A percentile compares a stretch with the other conserved stretches of the same genome.
Evolutionary conservation across 2,329 filamentous ascomycete species (phyloP).

Genomic region (Cryphonectria japonica): DNA sequence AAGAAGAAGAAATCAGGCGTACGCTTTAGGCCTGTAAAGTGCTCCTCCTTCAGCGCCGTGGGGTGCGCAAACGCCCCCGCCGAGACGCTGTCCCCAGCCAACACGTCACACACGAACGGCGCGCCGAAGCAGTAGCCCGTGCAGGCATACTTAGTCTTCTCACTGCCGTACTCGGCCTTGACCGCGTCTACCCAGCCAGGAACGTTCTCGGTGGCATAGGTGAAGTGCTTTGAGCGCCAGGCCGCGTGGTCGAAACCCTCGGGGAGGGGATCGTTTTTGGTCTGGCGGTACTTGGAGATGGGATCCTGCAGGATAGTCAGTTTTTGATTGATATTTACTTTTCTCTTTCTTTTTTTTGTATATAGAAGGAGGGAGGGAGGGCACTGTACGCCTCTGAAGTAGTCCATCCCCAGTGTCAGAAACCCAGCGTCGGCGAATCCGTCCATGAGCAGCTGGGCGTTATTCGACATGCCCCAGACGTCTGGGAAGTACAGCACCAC

Average conservation of each 20-base stretch:
- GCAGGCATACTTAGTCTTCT: constrained; percentile 43
- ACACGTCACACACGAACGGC: constrained; percentile 49
- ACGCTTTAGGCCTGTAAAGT: constrained; percentile 46
- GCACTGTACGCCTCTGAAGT: constrained; percentile 46
- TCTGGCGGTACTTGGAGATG: constrained; percentile 45
- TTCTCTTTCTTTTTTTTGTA: neutral
- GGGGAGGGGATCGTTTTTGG: constrained; percentile 37
- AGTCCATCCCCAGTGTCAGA: constrained; percentile 47
- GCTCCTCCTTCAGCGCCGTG: constrained; percentile 51
- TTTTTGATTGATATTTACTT: neutral
- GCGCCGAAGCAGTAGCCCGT: constrained; percentile 48
- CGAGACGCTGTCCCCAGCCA: constrained; percentile 42
- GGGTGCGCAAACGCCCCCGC: constrained; percentile 57
- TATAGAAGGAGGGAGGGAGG: neutral
- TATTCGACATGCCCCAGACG: constrained; percentile 48
- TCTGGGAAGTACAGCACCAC: constrained; percentile 51
- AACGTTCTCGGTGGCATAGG: constrained; percentile 47
- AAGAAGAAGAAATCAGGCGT: constrained; percentile 18
- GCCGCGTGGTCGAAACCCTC: constrained; percentile 51
- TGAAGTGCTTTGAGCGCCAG: constrained; percentile 51
- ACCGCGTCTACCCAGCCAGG: constrained; percentile 49
- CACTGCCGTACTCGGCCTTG: constrained; percentile 40
- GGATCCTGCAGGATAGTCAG: constrained; percentile 41
- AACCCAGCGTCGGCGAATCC: constrained; percentile 50
- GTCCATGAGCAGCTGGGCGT: constrained; percentile 50